A percentile compares a stretch with the other conserved stretches of the same genome.
Conservation (phyloP, 257 asterid species). For the Apocynum venetum region DNA sequence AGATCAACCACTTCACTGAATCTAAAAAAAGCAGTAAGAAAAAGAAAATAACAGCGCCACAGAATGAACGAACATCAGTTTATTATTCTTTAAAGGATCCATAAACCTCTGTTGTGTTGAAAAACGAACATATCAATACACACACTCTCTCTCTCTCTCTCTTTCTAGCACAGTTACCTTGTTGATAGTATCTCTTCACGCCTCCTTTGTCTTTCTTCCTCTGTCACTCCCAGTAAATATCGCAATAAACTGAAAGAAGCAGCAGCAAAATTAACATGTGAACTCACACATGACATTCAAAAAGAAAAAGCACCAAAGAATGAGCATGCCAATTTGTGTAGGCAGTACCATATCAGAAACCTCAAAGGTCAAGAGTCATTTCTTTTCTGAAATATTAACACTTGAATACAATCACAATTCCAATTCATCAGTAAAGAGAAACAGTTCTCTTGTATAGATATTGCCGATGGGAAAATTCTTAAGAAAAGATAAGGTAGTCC, state of each 20-base stretch:
- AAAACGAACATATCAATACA: neutral
- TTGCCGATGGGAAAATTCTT: neutral
- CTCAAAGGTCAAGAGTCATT: neutral
- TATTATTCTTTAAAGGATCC: neutral
- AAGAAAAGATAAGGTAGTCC: neutral
- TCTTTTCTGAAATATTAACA: neutral
- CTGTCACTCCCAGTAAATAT: slow-evolving; percentile 76
- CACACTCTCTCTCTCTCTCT: too few species aligned
- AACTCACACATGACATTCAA: neutral
- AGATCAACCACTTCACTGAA: slow-evolving; percentile 1
- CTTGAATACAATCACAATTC: neutral
- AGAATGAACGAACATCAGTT: neutral
- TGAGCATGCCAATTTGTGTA: neutral
- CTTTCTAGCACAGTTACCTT: slow-evolving; percentile 38
- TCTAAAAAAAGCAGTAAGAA: neutral
- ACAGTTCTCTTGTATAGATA: slow-evolving; percentile 1
- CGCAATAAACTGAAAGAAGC: slow-evolving; percentile 69
- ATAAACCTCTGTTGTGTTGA: neutral
- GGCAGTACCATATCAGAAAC: neutral
- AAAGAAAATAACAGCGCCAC: neutral
- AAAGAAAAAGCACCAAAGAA: neutral
- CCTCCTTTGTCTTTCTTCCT: slow-evolving; percentile 82
- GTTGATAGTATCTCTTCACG: slow-evolving; percentile 92
- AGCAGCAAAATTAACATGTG: slow-evolving; percentile 11
- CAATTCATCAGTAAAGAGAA: neutral